phyloP scores from a whole-genome alignment of 805 yeast genomes.

The Candida oleophila region DNA sequence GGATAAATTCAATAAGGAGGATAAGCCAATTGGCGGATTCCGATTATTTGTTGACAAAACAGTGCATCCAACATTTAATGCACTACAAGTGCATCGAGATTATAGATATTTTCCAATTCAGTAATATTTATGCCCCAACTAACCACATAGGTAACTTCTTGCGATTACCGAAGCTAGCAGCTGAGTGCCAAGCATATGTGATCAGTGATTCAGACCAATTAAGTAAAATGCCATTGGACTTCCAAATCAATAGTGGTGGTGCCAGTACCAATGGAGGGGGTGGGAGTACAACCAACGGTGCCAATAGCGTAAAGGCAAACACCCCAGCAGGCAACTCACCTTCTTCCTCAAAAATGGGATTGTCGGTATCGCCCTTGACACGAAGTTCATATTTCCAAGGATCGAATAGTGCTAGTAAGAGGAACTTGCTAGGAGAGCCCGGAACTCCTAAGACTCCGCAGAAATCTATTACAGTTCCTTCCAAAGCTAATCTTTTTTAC shows the following conservation, averaged over 20 bases:
- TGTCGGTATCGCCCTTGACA: conserved; percentile 10
- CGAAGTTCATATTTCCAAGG: conserved; percentile 4
- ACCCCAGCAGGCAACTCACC: conserved; percentile 8
- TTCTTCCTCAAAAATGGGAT: conserved; percentile 4
- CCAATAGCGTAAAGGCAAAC: background rate
- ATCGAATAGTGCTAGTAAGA: background rate
- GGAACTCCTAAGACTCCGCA: background rate
- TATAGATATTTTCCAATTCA: conserved; percentile 85
- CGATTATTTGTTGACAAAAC: conserved; percentile 72
- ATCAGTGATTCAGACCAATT: conserved; percentile 33
- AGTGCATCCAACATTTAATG: conserved; percentile 86
- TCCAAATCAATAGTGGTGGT: background rate
- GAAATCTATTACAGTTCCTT: conserved; percentile 43
- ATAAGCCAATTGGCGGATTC: conserved; percentile 82
- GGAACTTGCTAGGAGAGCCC: conserved; percentile 2
- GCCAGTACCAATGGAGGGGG: background rate
- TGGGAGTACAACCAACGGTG: background rate
- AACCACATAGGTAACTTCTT: conserved; percentile 70
- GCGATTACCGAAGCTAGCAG: conserved; percentile 59
- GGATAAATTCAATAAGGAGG: conserved; percentile 75
- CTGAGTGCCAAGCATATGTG: conserved; percentile 85
- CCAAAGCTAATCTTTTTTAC: conserved; percentile 64
- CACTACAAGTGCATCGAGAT: conserved; percentile 85
- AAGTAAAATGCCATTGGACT: conserved; percentile 6
- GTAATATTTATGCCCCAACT: conserved; percentile 87